These are phyloP conservation scores for Poa annua DNA, from an alignment of 176 grass and related monocot species.

Conservation along the genomic window DNA sequence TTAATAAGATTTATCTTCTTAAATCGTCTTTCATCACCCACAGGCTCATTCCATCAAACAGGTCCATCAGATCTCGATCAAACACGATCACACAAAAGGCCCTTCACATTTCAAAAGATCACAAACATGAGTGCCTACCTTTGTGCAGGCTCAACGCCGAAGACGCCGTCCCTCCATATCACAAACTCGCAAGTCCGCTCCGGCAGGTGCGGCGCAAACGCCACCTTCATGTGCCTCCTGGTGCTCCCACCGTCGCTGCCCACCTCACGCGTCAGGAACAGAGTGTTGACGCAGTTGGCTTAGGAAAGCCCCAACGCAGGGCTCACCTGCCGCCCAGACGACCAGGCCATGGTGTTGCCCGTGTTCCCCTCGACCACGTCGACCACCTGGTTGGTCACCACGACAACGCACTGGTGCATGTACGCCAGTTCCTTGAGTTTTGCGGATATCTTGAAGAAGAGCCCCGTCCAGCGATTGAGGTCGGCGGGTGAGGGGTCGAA, in stretches of 20 bases:
- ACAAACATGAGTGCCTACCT: conserved; percentile 49
- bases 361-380: conserved; percentile 67
- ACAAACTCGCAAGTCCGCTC: conserved; percentile 67
- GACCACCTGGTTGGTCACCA: conserved; percentile 95
- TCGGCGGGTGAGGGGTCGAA: conserved; percentile 73
- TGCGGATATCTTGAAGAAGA: conserved; percentile 82
- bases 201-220: conserved; percentile 79
- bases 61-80: not conserved
- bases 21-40: not conserved
- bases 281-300: conserved; percentile 92
- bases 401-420: conserved; percentile 67
- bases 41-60: conserved; percentile 43
- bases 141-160: conserved; percentile 52
- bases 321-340: conserved; percentile 70
- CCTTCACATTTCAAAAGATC: not conserved
- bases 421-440: conserved; percentile 85
- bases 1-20: not conserved
- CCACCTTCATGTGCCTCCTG: conserved; percentile 78
- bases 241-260: conserved; percentile 31
- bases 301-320: conserved; percentile 85
- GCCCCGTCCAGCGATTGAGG: conserved; percentile 67
- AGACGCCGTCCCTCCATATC: conserved; percentile 71
- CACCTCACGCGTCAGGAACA: conserved; percentile 75
- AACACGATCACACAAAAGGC: not conserved
- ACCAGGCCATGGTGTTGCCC: conserved; percentile 61